Base-by-base conservation (phyloP, 202 grass and related monocot genomes). In the Dendrocalamus latiflorus region DNA sequence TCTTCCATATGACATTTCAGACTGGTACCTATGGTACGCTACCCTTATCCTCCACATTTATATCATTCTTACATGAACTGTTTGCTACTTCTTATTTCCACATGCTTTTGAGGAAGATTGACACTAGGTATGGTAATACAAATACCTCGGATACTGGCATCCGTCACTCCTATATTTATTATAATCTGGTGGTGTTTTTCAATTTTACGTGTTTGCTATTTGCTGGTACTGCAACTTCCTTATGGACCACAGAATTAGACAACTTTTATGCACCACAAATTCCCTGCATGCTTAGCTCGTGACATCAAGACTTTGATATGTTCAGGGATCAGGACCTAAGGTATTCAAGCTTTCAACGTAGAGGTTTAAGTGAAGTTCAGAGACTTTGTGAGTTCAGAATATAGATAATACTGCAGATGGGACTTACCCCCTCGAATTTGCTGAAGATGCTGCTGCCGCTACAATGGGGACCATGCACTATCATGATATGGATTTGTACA, bases 401-500 rank as follows among this genome's bases (percentile, higher is more conserved):
- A 57, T 48, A 9, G 26, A 57, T 63, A 47, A 36, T 38, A 48
- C 30, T 57, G 15, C 73, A 54, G 48, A 43, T 44, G 51, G 73
- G 69, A 53, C 43, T 43, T n/a, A 65, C 1, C n/a, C 15, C 10
- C 39, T 60, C 1, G 25, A 38, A 38, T 20, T 47, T 77, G 60
- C 49, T 13, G 2, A 77, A 82, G 42, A 86, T 85, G 38, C 28
- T 56, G 38, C 28, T 56, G 49, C 48, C 3, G 69, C 53, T 51
- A 25, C 11, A 37, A 77, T 15, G 65, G 65, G 47, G 58, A 78
- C 39, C 28, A 65, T 72, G 57, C 37, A 34, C 13, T 57, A 79
- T 72, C 77, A 85, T 10, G 21, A 36, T 54, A 65, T 64, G 22
- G 4, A 64, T 65, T 77, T 67, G 62, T 28, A 39, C 81, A 59